phyloP scores from a whole-genome alignment of 176 grass and related monocot species.

The Alopecurus myosuroides region DNA sequence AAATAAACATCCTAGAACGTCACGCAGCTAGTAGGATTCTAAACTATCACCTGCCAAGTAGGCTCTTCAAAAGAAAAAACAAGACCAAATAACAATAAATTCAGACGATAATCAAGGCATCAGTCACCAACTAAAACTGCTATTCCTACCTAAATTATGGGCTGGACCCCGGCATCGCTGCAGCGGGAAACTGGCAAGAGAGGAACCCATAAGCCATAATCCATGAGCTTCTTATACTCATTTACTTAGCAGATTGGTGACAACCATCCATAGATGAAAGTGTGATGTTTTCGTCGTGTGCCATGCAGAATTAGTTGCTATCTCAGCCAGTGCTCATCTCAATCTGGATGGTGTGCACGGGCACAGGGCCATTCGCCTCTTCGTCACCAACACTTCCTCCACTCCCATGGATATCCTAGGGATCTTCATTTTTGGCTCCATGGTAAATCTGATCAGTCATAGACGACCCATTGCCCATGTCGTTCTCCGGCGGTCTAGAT shows the following conservation, averaged over 20 bases:
- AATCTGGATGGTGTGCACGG: neutral
- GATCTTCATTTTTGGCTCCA: neutral
- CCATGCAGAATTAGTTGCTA: neutral
- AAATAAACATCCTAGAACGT: too few species aligned
- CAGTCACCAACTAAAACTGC: neutral
- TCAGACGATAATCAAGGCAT: neutral
- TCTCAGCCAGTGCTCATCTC: neutral
- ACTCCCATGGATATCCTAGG: neutral
- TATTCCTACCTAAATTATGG: neutral
- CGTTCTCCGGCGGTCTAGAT: neutral
- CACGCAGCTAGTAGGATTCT: too few species aligned
- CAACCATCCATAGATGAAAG: too few species aligned
- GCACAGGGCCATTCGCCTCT: neutral
- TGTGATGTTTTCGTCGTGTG: neutral
- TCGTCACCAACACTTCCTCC: neutral
- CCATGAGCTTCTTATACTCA: neutral
- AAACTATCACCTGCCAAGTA: neutral
- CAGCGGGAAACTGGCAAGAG: too few species aligned
- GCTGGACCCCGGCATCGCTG: neutral
- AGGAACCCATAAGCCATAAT: neutral
- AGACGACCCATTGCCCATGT: neutral
- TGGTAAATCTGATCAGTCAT: neutral
- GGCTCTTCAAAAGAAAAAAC: neutral
- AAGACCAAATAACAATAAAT: neutral
- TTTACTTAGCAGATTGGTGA: neutral